Evolutionary conservation across 352 stramenopile species (phyloP), one percentile per base, ranked within the genome.

Genomic region (Thraustochytrium striatum): DNA sequence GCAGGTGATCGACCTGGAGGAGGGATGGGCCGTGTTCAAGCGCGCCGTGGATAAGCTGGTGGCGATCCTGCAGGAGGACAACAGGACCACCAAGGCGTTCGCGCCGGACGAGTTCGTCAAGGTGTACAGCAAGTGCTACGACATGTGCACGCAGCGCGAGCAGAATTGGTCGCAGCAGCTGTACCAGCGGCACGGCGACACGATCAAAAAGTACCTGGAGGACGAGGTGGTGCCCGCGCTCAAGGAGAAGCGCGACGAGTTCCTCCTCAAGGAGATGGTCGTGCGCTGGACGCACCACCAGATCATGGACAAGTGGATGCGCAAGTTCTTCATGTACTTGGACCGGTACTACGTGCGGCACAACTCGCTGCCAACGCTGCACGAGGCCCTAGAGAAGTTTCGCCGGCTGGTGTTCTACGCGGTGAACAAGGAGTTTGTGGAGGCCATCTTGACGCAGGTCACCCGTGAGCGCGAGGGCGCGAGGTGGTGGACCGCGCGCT

Each of bases 241-340:
- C 11, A 85, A 94, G 80, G 86, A 94, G 81, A 87, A 93, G 61
- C 89, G 93, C 70, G 90, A 95, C 78, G 90, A 97, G 72, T 95
- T 97, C 78, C 92, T 99, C n/a, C 87, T 99, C 7, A 89, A 92
- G 72, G 95, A 99, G 85, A 87, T 99, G 32, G 93, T 98, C 57
- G 90, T 93, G 78, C 93, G 96, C 58, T 99, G 95, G 95, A 88
- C 91, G 50, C 98, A 99, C 86, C 96, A 99, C 88, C 98, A 98
- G 85, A 97, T 99, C 85, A 99, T 99, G 96, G 99, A 98, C 89
- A 98, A 98, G 87, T 99, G 97, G 97, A 97, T 99, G 88, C 88
- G 92, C 62, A 96, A 96, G 81, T 99, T 99, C 85, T 99, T 99
- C 85, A 98, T 97, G 87, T 99, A 99, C 86, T 85, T 99, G n/a